Percentiles rank a stretch among this genome's conserved stretches.
phyloP scores from a whole-genome alignment of 257 asterid genomes.

The Ehretia macrophylla region DNA sequence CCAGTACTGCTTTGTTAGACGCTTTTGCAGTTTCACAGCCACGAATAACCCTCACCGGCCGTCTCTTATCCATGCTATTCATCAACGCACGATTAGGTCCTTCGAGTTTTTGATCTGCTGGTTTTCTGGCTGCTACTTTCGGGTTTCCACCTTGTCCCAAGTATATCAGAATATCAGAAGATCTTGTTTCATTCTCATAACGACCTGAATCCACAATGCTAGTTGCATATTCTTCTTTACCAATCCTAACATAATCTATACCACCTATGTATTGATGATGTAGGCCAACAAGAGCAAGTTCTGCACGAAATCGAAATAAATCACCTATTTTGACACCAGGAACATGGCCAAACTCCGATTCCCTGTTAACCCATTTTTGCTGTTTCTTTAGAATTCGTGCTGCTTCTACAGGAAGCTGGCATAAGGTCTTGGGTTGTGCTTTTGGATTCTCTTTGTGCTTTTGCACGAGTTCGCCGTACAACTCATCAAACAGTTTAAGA shows the following conservation, averaged over 20 bases:
- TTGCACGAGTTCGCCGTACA: not conserved
- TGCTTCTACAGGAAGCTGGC: not conserved
- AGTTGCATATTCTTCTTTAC: constrained; percentile 10
- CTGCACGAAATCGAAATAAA: constrained; percentile 64
- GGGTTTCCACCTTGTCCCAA: constrained; percentile 39
- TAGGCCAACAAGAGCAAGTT: constrained; percentile 68
- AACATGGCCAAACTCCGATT: not conserved
- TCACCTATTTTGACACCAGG: constrained; percentile 61
- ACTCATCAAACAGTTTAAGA: constrained; percentile 1
- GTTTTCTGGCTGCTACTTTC: not conserved
- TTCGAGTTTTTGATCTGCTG: constrained; percentile 31
- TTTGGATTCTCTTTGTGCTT: not conserved
- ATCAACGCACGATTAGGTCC: constrained; percentile 38
- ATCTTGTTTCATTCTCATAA: constrained; percentile 18
- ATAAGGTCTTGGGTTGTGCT: not conserved
- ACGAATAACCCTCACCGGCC: constrained; percentile 38
- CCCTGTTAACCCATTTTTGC: not conserved
- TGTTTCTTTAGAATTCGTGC: not conserved
- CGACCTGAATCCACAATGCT: constrained; percentile 41
- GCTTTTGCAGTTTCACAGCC: not conserved
- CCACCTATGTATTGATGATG: constrained; percentile 56
- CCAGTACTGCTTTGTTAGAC: not conserved
- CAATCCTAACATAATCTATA: constrained; percentile 18
- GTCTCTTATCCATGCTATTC: constrained; percentile 20
- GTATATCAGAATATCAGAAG: constrained; percentile 28